A percentile compares a stretch with the other conserved stretches of the same genome.
Conservation (phyloP, 805 yeast species). For the Kurtzmaniella fragi region DNA sequence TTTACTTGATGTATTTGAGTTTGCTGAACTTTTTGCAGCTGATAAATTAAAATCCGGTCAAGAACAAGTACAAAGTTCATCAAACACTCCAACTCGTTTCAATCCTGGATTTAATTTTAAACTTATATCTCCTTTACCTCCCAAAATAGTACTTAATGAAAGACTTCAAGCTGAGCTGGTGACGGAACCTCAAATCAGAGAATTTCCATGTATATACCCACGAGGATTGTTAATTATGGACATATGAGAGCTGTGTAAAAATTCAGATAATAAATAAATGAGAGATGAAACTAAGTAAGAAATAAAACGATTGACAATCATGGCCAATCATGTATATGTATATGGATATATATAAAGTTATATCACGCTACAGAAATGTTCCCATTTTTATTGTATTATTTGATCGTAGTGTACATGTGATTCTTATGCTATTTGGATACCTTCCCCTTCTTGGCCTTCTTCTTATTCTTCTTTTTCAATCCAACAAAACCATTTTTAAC, state of each 20-base stretch:
- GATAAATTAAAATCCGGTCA: constrained; percentile 20
- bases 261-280: no score
- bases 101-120: constrained; percentile 23
- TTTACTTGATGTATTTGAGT: constrained; percentile 28
- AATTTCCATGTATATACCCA: constrained; percentile 49
- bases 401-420: constrained; percentile 6
- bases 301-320: no score
- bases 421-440: constrained; percentile 16
- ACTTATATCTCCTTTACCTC: constrained; percentile 35
- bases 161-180: constrained; percentile 10
- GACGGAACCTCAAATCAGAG: constrained; percentile 46
- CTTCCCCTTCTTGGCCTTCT: constrained; percentile 55
- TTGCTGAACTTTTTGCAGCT: constrained; percentile 26
- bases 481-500: constrained; percentile 72
- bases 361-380: constrained; percentile 44
- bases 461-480: constrained; percentile 76
- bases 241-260: constrained; percentile 5
- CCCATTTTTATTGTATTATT: constrained; percentile 22
- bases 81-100: constrained; percentile 6
- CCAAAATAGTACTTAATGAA: constrained; percentile 26
- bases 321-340: neutral
- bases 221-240: constrained; percentile 60
- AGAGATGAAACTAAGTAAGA: no score
- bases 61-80: constrained; percentile 4
- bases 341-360: constrained; percentile 21